phyloP scores from a whole-genome alignment of 2,329 filamentous ascomycete species.

The Hymenoscyphus linearis region DNA sequence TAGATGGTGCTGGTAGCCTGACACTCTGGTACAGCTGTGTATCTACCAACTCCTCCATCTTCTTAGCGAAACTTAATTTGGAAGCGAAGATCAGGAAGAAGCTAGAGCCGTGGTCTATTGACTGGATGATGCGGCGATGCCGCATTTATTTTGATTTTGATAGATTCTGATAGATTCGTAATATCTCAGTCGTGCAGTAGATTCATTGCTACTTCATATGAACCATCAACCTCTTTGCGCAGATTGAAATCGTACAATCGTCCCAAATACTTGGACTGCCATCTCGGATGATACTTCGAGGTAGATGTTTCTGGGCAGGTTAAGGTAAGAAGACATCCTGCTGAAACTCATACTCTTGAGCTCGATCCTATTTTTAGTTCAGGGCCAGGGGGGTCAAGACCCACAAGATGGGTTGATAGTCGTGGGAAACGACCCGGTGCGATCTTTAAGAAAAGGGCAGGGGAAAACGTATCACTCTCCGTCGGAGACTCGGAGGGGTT shows the following conservation, averaged over 20 bases:
- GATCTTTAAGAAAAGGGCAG: slow-evolving; percentile 9
- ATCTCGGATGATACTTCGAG: background rate
- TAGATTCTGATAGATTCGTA: background rate
- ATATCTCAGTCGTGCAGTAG: slow-evolving; percentile 6
- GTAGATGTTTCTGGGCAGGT: too few relatives aligned
- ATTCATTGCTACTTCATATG: slow-evolving; percentile 5
- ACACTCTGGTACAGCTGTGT: slow-evolving; percentile 2
- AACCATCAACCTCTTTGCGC: background rate
- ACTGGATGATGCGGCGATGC: slow-evolving; percentile 4
- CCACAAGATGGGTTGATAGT: slow-evolving; percentile 9
- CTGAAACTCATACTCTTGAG: too few relatives aligned
- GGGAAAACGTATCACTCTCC: slow-evolving; percentile 10
- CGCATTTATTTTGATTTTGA: slow-evolving; percentile 3
- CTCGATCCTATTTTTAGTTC: too few relatives aligned
- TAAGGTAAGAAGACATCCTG: too few relatives aligned
- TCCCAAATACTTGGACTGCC: slow-evolving; percentile 8
- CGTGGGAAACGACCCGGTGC: slow-evolving; percentile 12
- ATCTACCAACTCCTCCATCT: slow-evolving; percentile 6
- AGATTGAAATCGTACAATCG: slow-evolving; percentile 8
- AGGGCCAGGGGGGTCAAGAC: too few relatives aligned
- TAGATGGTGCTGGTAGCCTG: too few relatives aligned
- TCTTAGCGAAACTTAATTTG: slow-evolving; percentile 2
- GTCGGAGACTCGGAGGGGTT: slow-evolving; percentile 5
- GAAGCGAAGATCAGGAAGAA: slow-evolving; percentile 13
- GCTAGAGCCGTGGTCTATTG: slow-evolving; percentile 7